Evolutionary conservation across 352 stramenopile genomes (phyloP), one percentile per base, ranked within the genome.

Genomic region (Pythium vanterpoolii): DNA sequence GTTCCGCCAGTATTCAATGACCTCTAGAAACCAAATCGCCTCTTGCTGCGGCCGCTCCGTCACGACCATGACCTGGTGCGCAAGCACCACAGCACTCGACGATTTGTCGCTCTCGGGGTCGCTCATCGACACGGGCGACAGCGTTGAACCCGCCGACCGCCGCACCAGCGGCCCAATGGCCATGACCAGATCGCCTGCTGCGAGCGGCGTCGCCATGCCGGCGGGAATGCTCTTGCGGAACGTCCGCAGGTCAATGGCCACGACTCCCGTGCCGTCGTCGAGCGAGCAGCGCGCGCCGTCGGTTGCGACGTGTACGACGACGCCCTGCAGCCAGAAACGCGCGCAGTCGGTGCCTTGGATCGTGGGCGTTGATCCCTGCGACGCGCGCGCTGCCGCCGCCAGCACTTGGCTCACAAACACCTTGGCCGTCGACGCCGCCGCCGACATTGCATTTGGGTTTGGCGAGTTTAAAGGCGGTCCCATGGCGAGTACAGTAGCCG

Each of bases 261-360:
- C 52, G 34, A 86, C 55, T 10, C 80, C 84, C 46, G 82, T 91
- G 61, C 84, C 84, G 65, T 94, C 84, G 61, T 94, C 84, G 18
- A 94, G n/a, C 1, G 65, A 64, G 66, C 77, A 89, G 26, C 75
- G 67, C 18, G 51, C 60, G 10, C 51, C 56, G 28, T 85, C 73
- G 1, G 8, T 48, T 31, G 23, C 75, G 64, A 19, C 57, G 64
- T 21, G 51, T 6, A 89, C 72, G 31, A 93, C 72, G 13, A 91
- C 65, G 13, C 81, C 84, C 80, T 93, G 84, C 48, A 93, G 45
- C 84, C 84, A 93, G n/a, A 90, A 76, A 8, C 84, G 82, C 39
- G 69, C 72, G 61, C 79, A 88, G 51, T 86, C 74, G 33, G 89
- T 56, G 18, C 79, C 84, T 19, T 76, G 70, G 48, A 90, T 80